A percentile compares a stretch with the other conserved stretches of the same genome.
Conservation (phyloP, 345 rosid species). For the Turnera subulata region DNA sequence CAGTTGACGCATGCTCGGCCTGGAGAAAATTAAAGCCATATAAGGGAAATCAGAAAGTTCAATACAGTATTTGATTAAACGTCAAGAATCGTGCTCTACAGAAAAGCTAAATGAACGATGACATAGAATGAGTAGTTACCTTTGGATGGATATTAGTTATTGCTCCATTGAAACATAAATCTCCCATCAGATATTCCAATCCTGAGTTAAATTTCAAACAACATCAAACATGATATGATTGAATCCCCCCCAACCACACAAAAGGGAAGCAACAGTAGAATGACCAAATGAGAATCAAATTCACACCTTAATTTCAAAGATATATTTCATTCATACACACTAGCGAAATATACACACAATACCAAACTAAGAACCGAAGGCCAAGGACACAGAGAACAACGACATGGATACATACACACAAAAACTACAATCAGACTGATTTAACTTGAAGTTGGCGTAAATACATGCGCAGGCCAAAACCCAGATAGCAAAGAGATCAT, state of each 20-base stretch:
- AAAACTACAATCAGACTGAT: not conserved
- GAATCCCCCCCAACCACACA: too few species aligned
- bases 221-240: not conserved
- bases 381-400: not conserved
- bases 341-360: not conserved
- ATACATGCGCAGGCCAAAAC: not conserved
- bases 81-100: not conserved
- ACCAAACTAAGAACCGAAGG: not conserved
- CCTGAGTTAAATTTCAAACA: slow-evolving; percentile 11
- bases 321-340: too few species aligned
- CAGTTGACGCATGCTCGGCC: slow-evolving; percentile 9
- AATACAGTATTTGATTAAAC: not conserved
- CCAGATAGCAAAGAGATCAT: slow-evolving; percentile 1
- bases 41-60: not conserved
- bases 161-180: slow-evolving; percentile 23
- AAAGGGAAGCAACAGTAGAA: too few species aligned
- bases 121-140: slow-evolving; percentile 29
- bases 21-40: slow-evolving; percentile 6
- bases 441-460: not conserved
- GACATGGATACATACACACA: not conserved
- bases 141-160: slow-evolving; percentile 17
- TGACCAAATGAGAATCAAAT: not conserved
- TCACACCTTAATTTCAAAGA: not conserved
- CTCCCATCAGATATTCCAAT: slow-evolving; percentile 38
- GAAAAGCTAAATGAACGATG: not conserved